Percentiles rank a stretch among this genome's conserved stretches.
These are phyloP conservation scores for Aciculosporium take DNA, from an alignment of 2,329 filamentous ascomycete genomes.

Conservation along the genomic window DNA sequence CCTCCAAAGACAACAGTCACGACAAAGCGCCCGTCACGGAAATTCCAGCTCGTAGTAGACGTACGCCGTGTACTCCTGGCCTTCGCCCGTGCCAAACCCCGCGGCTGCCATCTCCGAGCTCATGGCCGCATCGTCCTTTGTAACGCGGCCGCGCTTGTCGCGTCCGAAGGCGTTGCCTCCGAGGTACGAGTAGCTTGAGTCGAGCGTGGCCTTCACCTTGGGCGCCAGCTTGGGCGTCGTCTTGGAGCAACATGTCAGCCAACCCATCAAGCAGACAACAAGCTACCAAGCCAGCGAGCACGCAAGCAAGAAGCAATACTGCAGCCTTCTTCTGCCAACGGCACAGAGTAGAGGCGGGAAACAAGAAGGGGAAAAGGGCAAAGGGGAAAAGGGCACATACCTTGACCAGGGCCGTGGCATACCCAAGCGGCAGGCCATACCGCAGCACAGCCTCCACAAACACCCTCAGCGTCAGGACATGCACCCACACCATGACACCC, in stretches of 20 bases:
- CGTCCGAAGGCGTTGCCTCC: constrained; percentile 87
- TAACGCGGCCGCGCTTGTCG: constrained; percentile 85
- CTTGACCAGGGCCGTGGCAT: constrained; percentile 71
- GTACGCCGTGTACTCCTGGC: constrained; percentile 82
- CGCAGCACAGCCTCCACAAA: constrained; percentile 97
- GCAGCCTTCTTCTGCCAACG: no score
- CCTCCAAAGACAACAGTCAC: neutral
- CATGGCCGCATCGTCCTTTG: constrained; percentile 72
- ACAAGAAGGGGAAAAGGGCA: neutral
- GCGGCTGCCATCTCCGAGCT: constrained; percentile 74
- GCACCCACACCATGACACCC: constrained; percentile 89
- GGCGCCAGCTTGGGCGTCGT: constrained; percentile 69
- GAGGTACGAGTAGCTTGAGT: constrained; percentile 77
- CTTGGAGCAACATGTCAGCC: constrained; percentile 27
- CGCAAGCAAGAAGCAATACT: no score
- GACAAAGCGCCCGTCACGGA: constrained; percentile 18
- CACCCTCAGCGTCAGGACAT: constrained; percentile 77
- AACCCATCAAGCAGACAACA: neutral
- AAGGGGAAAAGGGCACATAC: constrained; percentile 32
- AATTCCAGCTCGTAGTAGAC: constrained; percentile 96
- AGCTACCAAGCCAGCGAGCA: no score
- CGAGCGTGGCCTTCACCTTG: constrained; percentile 66
- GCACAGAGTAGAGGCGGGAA: neutral
- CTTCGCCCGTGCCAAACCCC: constrained; percentile 51
- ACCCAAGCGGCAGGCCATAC: constrained; percentile 84